Conservation (phyloP, 2,329 filamentous ascomycete species). For the Ceratocystis smalleyi region DNA sequence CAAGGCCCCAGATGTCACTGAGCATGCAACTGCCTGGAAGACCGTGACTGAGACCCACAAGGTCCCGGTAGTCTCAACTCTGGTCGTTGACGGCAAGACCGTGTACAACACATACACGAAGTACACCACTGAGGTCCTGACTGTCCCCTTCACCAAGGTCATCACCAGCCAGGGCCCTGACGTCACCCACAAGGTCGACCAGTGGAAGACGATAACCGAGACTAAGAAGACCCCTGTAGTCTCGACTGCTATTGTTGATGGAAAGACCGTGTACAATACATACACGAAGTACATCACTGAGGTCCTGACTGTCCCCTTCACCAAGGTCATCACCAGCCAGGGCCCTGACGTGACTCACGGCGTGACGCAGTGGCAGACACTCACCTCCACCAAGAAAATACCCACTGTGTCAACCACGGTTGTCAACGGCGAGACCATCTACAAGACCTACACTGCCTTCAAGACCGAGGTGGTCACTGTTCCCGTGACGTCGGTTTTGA, state of each 20-base stretch:
- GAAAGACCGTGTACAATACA: not conserved
- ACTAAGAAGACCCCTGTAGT: slow-evolving; percentile 1
- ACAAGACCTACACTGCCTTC: not conserved
- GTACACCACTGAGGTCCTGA: not conserved
- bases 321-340: slow-evolving; percentile 3
- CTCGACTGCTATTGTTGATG: not conserved
- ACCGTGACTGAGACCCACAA: slow-evolving; percentile 7
- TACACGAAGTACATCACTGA: slow-evolving; percentile 1
- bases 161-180: slow-evolving; percentile 10
- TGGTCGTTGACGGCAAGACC: slow-evolving; percentile 3
- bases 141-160: slow-evolving; percentile 2
- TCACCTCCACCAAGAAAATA: slow-evolving; percentile 6
- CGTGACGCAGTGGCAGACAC: not conserved
- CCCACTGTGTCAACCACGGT: slow-evolving; percentile 6
- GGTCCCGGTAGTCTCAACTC: not conserved
- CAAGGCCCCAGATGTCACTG: slow-evolving; percentile 13
- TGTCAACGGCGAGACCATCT: slow-evolving; percentile 11
- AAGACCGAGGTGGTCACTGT: slow-evolving; percentile 7
- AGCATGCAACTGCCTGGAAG: not conserved
- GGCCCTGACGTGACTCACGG: slow-evolving; percentile 9
- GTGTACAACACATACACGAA: slow-evolving; percentile 2
- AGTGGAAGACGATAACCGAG: slow-evolving; percentile 2
- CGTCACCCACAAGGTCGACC: not conserved
- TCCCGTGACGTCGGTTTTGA: not conserved
- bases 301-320: not conserved